Conservation (phyloP, 345 rosid genomes). For the Rhodamnia argentea region DNA sequence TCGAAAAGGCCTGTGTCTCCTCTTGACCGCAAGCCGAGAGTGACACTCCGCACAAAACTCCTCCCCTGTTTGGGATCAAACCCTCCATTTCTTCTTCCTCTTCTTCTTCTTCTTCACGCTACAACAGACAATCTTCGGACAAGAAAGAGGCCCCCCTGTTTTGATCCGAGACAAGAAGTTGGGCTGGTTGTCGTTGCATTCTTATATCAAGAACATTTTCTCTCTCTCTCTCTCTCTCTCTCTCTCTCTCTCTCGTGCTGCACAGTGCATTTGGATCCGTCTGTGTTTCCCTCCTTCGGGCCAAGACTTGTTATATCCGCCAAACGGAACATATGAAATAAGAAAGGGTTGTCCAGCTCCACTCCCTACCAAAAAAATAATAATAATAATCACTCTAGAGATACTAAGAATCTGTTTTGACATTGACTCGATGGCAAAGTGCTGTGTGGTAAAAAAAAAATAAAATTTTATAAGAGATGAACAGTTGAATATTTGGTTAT, state of each 20-base stretch:
- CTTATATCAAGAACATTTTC: not conserved
- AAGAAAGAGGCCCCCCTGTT: not conserved
- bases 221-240: not conserved
- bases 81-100: not conserved
- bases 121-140: not conserved
- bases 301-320: not conserved
- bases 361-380: not conserved
- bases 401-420: not conserved
- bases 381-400: not conserved
- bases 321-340: not conserved
- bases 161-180: not conserved
- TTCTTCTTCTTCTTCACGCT: not conserved
- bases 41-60: conserved; percentile 11
- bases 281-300: not conserved
- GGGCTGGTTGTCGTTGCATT: not conserved
- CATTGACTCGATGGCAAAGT: not conserved
- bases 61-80: conserved; percentile 10
- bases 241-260: not conserved
- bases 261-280: not conserved
- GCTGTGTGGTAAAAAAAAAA: not conserved
- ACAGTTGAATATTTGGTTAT: not conserved
- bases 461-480: not conserved
- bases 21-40: conserved; percentile 42
- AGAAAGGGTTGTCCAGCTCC: not conserved
- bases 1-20: conserved; percentile 61